Base-by-base conservation (phyloP, 192 early-diverging fungal genomes). In the Dissophora globulifera region DNA sequence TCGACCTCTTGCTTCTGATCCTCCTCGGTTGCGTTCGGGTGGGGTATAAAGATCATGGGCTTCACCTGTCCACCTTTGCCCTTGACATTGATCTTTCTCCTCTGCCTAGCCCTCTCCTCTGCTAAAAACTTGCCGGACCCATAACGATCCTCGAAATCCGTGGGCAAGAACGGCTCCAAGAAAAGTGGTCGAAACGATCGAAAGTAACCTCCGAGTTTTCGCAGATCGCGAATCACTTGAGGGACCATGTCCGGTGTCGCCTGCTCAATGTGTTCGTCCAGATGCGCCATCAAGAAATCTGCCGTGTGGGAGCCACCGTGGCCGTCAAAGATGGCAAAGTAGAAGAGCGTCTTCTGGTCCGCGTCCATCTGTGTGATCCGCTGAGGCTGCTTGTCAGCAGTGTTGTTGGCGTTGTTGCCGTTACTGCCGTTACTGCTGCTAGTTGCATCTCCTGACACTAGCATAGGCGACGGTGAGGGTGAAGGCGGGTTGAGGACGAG, bases 321-420 rank as follows among this genome's bases (percentile, higher is more conserved):
- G 30, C 82, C 86, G 45, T 89, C 88, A 81, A 86, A 89, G 32
- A 89, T 78, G 27, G 80, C 84, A 74, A 86, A 76, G 67, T 86
- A 89, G 33, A 82, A 81, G 12, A 65, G 58, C 0, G 72, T 56
- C 52, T 76, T 65, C 30, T 81, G 43, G 29, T 68, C 55, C 5
- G 56, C 56, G 49, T 82, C 71, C 41, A 76, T 63, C 52, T 79
- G 60, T 4, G 35, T 51, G 12, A 1, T 40, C 47, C 45, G 54
- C 63, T 4, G 61, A 56, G 25, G 32, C 35, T 47, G 13, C 6
- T 62, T 17, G 22, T 32, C 3, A 17, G n/a, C 35, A 11, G 29
- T 20, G 25, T 32, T 22, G 23, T 31, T 27, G 11, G 20, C 4
- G 19, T 23, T 22, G 26, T 46, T 17, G 53, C 35, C 10, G 29